phyloP scores from a whole-genome alignment of 2,329 filamentous ascomycete genomes.

The Colletotrichum sidae region DNA sequence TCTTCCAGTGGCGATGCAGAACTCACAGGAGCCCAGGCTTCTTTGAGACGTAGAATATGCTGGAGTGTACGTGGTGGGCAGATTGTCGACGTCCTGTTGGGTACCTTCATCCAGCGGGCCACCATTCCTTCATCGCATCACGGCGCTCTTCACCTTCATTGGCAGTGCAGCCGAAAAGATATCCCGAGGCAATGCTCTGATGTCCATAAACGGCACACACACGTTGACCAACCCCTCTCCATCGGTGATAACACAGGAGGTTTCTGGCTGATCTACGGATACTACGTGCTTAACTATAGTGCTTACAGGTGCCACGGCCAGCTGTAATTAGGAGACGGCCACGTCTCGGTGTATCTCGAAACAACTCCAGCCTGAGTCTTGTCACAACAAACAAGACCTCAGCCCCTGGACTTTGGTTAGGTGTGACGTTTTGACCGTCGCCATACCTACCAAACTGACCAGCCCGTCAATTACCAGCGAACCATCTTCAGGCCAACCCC shows the following conservation, averaged over 20 bases:
- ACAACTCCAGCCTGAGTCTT: slow-evolving; percentile 11
- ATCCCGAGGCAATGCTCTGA: slow-evolving; percentile 11
- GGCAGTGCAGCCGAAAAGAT: slow-evolving; percentile 12
- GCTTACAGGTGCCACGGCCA: not conserved
- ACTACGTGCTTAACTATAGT: too few relatives aligned
- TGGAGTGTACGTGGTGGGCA: too few relatives aligned
- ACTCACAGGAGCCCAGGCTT: too few relatives aligned
- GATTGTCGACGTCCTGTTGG: too few relatives aligned
- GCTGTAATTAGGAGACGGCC: not conserved
- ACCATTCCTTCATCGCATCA: not conserved
- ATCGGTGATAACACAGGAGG: not conserved
- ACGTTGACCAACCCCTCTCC: not conserved
- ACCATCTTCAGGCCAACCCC: too few relatives aligned
- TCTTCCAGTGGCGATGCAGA: too few relatives aligned
- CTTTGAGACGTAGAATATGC: not conserved
- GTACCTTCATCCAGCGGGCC: not conserved
- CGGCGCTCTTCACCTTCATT: not conserved
- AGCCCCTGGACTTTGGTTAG: not conserved
- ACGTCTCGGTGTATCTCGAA: slow-evolving; percentile 10
- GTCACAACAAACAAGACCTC: slow-evolving; percentile 5
- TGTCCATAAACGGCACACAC: not conserved
- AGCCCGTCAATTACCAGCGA: too few relatives aligned
- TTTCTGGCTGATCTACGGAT: not conserved
- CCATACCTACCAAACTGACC: too few relatives aligned
- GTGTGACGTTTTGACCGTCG: too few relatives aligned